phyloP scores from a whole-genome alignment of 768 basidiomycete genomes.

The Kwoniella bestiolae region DNA sequence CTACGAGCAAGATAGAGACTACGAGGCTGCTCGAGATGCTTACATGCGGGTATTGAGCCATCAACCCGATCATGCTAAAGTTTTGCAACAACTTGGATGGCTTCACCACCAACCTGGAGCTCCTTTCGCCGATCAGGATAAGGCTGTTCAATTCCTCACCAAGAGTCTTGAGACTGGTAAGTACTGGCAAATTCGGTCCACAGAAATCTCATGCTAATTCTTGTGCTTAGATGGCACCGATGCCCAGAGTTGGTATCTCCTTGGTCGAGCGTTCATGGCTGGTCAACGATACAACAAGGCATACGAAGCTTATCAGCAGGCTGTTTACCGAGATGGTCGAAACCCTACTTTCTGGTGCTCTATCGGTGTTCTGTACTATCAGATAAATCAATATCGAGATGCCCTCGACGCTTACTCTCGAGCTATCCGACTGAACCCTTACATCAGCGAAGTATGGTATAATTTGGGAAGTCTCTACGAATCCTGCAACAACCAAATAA shows the following conservation, averaged over 20 bases:
- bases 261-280: constrained; percentile 98
- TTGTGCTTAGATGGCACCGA: constrained; percentile 75
- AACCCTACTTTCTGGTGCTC: constrained; percentile 99
- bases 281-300: constrained; percentile 99
- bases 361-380: constrained; percentile 98
- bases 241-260: constrained; percentile 98
- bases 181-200: constrained; percentile 48
- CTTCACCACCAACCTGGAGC: constrained; percentile 95
- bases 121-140: constrained; percentile 92
- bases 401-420: constrained; percentile 98
- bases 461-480: constrained; percentile 96
- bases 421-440: constrained; percentile 97
- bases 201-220: constrained; percentile 5
- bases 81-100: constrained; percentile 97
- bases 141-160: constrained; percentile 89
- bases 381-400: constrained; percentile 99
- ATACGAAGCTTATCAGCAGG: constrained; percentile 98
- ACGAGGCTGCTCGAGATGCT: constrained; percentile 85
- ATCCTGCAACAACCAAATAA: constrained; percentile 98
- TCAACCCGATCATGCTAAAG: constrained; percentile 93
- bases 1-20: constrained; percentile 95
- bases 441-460: constrained; percentile 94
- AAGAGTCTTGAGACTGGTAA: constrained; percentile 92
- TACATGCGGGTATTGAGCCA: constrained; percentile 94
- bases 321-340: constrained; percentile 96